Evolutionary conservation across 805 yeast genomes (phyloP), one percentile per base, ranked within the genome.

Genomic region (Ascoidea asiatica): DNA sequence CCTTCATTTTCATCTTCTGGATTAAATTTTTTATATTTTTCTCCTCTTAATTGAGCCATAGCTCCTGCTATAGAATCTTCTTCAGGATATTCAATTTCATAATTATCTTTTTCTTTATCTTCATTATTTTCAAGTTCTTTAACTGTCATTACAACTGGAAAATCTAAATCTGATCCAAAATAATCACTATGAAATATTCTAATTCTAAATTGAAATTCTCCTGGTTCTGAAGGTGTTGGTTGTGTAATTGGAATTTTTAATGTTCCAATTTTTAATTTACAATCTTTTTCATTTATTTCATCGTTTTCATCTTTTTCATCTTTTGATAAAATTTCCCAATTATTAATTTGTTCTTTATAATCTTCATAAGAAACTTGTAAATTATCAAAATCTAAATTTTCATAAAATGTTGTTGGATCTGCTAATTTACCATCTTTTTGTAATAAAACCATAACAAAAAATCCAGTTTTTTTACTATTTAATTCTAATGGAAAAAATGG

Each of bases 341-440:
- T 42, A 50, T 54, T 43, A 37, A 52, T 23, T 53, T 56, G 20
- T 11, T 50, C 44, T 23, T 64, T 56, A 44, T 53, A 78, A 50
- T 75, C 69, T 44, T 75, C 77, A 46, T 69, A 75, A 4, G 73
- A 53, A 44, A 79, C 61, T 20, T 58, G 57, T 53, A 83, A 63
- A 59, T 85, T 84, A 37, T 70, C 62, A 43, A 75, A 61, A 46
- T 76, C 79, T 22, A 70, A 64, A 48, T 73, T 65, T 39, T 70
- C 69, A 51, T 83, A 56, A 41, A 61, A 61, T 19, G 69, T 66
- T 3, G 86, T 86, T 7, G 75, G 66, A 51, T 89, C 96, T 19
- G 81, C 74, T 40, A 92, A 65, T 59, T 83, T 86, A 48, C 76
- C 77, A 61, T 90, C 97, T 52, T 78, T 78, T 60, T 86, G 95